phyloP scores from a whole-genome alignment of 1,284 basidiomycete genomes.

The Phylloporus sp. region DNA sequence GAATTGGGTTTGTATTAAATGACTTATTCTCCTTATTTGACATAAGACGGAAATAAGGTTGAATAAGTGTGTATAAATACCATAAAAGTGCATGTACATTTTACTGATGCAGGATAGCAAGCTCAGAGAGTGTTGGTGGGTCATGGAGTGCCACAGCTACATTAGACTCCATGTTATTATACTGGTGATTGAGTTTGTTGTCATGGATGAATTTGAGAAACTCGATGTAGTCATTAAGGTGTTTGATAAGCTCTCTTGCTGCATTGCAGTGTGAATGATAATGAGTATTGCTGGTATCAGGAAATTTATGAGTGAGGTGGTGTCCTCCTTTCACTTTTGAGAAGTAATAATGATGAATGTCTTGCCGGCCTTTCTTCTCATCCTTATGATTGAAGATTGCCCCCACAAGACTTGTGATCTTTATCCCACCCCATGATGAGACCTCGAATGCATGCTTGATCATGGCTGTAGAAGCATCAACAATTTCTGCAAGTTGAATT shows the following conservation, averaged over 20 bases:
- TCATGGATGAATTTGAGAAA: neutral
- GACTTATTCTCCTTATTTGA: no score
- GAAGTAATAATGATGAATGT: neutral
- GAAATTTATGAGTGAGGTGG: no score
- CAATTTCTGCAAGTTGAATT: neutral
- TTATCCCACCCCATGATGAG: neutral
- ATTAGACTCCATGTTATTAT: neutral
- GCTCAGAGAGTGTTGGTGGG: neutral
- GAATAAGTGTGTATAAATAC: no score
- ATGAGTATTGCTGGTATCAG: neutral
- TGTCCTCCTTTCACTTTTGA: no score
- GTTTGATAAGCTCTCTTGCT: neutral
- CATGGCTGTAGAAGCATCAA: neutral
- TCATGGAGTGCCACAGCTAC: neutral
- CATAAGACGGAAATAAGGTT: no score
- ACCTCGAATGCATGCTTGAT: neutral
- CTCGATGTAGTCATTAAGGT: neutral
- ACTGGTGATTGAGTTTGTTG: neutral
- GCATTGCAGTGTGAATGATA: neutral
- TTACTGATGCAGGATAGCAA: neutral
- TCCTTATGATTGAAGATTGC: neutral
- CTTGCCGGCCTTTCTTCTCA: neutral
- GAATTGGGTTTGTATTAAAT: no score
- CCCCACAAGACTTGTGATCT: neutral
- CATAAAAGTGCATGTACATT: no score